Evolutionary conservation across 129 eudicot genomes (phyloP), one percentile per base, ranked within the genome.

Genomic region (Chrysanthemum seticuspe): DNA sequence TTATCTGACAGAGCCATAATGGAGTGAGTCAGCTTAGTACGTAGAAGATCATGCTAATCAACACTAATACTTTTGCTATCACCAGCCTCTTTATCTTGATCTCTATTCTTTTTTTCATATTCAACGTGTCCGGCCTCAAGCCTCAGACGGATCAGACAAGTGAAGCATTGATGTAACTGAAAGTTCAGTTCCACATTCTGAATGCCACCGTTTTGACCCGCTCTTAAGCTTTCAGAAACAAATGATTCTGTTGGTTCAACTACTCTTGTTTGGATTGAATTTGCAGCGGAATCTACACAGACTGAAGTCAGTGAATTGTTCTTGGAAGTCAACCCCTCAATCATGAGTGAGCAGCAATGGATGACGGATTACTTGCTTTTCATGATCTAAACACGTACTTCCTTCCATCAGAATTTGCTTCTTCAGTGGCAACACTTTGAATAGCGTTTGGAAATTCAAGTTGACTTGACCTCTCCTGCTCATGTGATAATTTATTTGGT

Each of bases 101-200:
- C 25, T 23, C 25, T 23, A 23, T 23, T 23, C 1, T 23, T 23
- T 23, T 23, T 23, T 23, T 23, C 25, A 1, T 23, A 23, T 23
- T 23, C 25, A 23, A 23, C 25, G 1, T 23, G 25, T 23, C 25
- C 25, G 0, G 25, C 25, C 25, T 23, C 36, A 90, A 80, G 34
- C 68, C 45, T 85, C 96, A 23, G 84, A 87, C 60, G 80, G 83
- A 68, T 89, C 91, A 13, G 95, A 95, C 65, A 96, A 89, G 81
- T 89, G 96, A 12, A 92, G 95, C 75, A 92, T 85, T 2, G 96
- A 92, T 47, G 96, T 72, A 51, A 89, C 79, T 16, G 98, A 89
- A 58, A 92, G 90, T 81, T 87, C 98, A 5, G 98, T 92, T 54
- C 96, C 98, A 84, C 87, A 85, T 57, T 92, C 96, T 3, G 25